These are phyloP conservation scores for Curvularia sp. DNA, from an alignment of 2,329 filamentous ascomycete species.

Conservation along the genomic window DNA sequence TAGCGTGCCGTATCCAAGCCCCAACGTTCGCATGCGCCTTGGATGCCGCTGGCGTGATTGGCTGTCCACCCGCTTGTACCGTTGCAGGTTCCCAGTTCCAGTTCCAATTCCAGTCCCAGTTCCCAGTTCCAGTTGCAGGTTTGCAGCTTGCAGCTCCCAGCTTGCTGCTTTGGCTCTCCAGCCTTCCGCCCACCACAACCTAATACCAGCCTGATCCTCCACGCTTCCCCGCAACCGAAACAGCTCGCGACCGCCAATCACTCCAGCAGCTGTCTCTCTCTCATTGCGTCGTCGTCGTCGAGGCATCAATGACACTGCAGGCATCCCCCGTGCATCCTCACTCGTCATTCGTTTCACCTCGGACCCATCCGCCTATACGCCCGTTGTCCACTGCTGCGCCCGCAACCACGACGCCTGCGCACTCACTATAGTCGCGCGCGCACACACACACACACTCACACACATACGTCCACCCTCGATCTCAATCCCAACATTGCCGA, in stretches of 20 bases:
- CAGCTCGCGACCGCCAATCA: conserved; percentile 15
- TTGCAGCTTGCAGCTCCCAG: not conserved
- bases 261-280: conserved; percentile 20
- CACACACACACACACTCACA: too few species aligned
- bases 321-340: conserved; percentile 33
- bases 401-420: conserved; percentile 13
- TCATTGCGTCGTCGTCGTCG: conserved; percentile 18
- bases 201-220: conserved; percentile 1
- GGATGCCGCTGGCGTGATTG: conserved; percentile 23
- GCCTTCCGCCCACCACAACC: conserved; percentile 10
- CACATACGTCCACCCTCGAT: conserved; percentile 21
- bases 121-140: too few species aligned
- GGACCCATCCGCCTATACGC: conserved; percentile 32
- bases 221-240: conserved; percentile 27
- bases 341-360: conserved; percentile 43
- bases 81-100: not conserved
- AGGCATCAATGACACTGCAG: conserved; percentile 40
- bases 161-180: conserved; percentile 22
- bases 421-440: conserved; percentile 10
- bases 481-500: conserved; percentile 26
- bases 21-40: conserved; percentile 22
- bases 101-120: too few species aligned
- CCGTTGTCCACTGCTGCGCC: conserved; percentile 32
- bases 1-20: conserved; percentile 18
- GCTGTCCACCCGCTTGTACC: conserved; percentile 20